phyloP scores from a whole-genome alignment of 2,329 filamentous ascomycete species.

The Neoarthrinium moseri region DNA sequence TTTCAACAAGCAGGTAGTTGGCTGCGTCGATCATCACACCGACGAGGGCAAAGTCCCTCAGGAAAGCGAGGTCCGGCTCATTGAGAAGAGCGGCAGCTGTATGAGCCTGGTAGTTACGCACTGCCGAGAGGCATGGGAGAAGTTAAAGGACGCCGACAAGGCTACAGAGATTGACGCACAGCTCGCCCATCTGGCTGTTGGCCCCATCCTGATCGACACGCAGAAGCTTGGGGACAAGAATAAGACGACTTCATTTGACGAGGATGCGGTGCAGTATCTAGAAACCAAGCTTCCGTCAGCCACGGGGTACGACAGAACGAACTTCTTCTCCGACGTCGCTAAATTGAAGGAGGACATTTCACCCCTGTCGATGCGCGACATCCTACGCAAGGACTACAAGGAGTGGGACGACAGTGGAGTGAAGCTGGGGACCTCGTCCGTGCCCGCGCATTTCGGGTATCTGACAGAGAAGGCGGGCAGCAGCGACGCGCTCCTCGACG shows the following conservation, averaged over 20 bases:
- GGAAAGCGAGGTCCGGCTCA: slow-evolving; percentile 52
- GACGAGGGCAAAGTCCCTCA: slow-evolving; percentile 60
- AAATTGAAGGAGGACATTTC: slow-evolving; percentile 68
- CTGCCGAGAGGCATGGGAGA: slow-evolving; percentile 57
- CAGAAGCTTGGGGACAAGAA: slow-evolving; percentile 56
- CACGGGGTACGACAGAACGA: slow-evolving; percentile 47
- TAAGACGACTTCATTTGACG: slow-evolving; percentile 66
- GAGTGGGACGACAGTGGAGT: slow-evolving; percentile 61
- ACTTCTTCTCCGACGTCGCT: slow-evolving; percentile 60
- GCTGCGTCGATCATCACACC: slow-evolving; percentile 76
- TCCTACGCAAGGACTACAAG: slow-evolving; percentile 83
- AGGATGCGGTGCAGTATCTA: slow-evolving; percentile 55
- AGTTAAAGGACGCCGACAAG: slow-evolving; percentile 37
- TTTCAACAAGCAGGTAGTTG: slow-evolving; percentile 54
- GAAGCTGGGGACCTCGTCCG: slow-evolving; percentile 65
- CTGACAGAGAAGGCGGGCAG: slow-evolving; percentile 53
- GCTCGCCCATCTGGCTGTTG: slow-evolving; percentile 66
- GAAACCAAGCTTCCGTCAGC: slow-evolving; percentile 40
- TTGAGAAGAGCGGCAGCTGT: slow-evolving; percentile 71
- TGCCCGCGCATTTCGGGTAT: slow-evolving; percentile 62
- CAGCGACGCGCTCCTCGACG: slow-evolving; percentile 42
- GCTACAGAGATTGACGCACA: slow-evolving; percentile 50
- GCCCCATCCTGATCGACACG: slow-evolving; percentile 73
- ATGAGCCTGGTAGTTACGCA: slow-evolving; percentile 66
- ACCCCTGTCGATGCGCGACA: slow-evolving; percentile 58